These are phyloP conservation scores for Linderniella brevidens DNA, from an alignment of 257 asterid genomes.

Conservation along the genomic window DNA sequence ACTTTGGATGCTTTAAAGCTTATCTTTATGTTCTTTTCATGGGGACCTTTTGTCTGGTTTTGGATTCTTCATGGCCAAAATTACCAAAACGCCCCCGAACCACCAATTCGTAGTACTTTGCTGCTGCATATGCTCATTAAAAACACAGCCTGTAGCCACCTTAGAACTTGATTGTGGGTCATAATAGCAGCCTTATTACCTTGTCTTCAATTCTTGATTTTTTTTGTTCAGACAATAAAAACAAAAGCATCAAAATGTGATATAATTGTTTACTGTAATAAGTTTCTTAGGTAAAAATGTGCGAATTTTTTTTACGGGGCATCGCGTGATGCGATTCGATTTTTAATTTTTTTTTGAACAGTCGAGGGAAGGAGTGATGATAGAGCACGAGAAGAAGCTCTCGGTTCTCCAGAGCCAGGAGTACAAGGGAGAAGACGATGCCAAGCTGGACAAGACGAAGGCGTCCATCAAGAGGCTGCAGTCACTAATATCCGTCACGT, in stretches of 20 bases:
- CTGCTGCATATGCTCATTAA: no score
- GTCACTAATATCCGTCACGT: constrained; percentile 74
- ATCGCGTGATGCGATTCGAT: constrained; percentile 10
- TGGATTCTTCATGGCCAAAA: background rate
- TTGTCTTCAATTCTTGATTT: no score
- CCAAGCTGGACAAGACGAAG: constrained; percentile 95
- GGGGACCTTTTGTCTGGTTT: constrained; percentile 13
- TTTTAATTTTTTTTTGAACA: constrained; percentile 11
- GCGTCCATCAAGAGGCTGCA: constrained; percentile 73
- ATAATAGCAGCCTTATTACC: no score
- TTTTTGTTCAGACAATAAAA: no score
- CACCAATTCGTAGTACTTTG: no score
- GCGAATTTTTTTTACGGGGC: no score
- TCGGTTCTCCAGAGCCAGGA: constrained; percentile 80
- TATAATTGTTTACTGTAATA: no score
- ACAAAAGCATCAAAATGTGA: no score
- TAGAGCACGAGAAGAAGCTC: constrained; percentile 80
- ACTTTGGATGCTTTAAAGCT: constrained; percentile 16
- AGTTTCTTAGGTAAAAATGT: no score
- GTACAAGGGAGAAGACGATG: constrained; percentile 46
- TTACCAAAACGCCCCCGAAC: no score
- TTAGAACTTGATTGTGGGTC: no score
- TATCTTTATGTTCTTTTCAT: constrained; percentile 14
- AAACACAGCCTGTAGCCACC: no score
- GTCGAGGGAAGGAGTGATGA: constrained; percentile 93